Base-by-base conservation (phyloP, 2,329 filamentous ascomycete genomes). In the Cladosporium colombiae region DNA sequence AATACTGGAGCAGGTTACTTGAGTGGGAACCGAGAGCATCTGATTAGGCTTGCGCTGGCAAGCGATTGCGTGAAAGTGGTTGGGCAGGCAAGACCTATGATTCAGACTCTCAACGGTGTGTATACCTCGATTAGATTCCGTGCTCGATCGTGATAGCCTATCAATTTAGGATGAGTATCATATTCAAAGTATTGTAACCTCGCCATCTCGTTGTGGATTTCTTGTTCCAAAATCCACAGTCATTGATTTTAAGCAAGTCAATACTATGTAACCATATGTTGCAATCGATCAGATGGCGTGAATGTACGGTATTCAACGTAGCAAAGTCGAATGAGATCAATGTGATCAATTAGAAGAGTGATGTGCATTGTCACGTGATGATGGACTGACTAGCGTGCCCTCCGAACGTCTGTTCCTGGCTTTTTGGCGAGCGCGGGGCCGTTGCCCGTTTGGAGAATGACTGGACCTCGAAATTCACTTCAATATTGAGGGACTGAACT, bases 401-500 rank as follows among this genome's bases (percentile, higher is more conserved):
- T 52, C 16, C 29, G 50, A 33, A 55, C 52, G 52, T 31, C n/a
- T 33, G 52, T 55, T n/a, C 27, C 27, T 55, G 23, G 49, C 27
- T 31, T 31, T 31, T 29, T 55, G 18, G 29, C 27, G 27, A 29
- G 27, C 29, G 52, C 52, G 52, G 52, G 52, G 52, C 52, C 27
- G 52, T 33, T 55, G 52, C 27, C 52, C 52, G 52, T 55, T 55
- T 55, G 52, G 52, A 55, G 52, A 33, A 53, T 53, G 50, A 53
- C 25, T 53, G 25, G 50, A 53, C 50, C 40, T 46, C 40, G 40
- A 46, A 46, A 46, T 55, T 55, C 52, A 46, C 40, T 55, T 55
- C 52, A 31, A 55, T 21, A 55, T 55, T 14, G 50, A 27, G 52
- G 14, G 52, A 31, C 8, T 31, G 18, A 52, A 33, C 52, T n/a